A percentile compares a stretch with the other conserved stretches of the same genome.
phyloP scores from a whole-genome alignment of 768 basidiomycete species.

The Paxillus ammoniavirescens region DNA sequence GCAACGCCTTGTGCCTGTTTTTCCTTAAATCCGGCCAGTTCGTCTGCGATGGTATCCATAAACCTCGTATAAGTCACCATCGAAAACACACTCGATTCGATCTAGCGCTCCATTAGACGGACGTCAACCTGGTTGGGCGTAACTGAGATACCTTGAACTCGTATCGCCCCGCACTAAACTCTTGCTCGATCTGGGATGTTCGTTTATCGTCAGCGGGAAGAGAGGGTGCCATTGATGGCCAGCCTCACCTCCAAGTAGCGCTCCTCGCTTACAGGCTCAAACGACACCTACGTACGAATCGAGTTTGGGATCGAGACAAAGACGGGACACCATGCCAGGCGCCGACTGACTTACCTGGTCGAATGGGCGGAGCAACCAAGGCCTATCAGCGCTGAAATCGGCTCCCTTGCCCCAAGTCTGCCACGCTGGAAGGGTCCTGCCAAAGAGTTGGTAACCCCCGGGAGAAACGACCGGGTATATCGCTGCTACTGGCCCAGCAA shows the following conservation, averaged over 20 bases:
- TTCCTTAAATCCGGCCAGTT: constrained; percentile 41
- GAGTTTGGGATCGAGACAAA: neutral
- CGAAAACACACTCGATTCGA: constrained; percentile 52
- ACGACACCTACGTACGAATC: constrained; percentile 45
- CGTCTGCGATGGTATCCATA: constrained; percentile 37
- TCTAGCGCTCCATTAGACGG: constrained; percentile 29
- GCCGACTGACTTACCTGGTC: constrained; percentile 44
- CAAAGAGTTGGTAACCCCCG: constrained; percentile 65
- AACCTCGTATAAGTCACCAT: constrained; percentile 49
- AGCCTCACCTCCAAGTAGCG: constrained; percentile 45
- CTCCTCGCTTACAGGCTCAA: constrained; percentile 46
- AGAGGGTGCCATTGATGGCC: neutral
- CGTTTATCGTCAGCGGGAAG: neutral
- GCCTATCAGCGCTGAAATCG: constrained; percentile 44
- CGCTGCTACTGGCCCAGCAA: constrained; percentile 63
- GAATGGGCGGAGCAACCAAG: constrained; percentile 63
- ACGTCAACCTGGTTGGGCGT: neutral
- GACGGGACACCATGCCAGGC: too few species aligned
- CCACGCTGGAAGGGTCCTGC: constrained; percentile 64
- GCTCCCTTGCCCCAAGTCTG: constrained; percentile 56
- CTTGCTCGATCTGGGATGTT: constrained; percentile 41
- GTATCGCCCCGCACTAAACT: constrained; percentile 54
- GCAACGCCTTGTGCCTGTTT: constrained; percentile 37
- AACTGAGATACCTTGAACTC: constrained; percentile 40
- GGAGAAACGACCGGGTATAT: constrained; percentile 66